A percentile compares a stretch with the other conserved stretches of the same genome.
phyloP scores from a whole-genome alignment of 495 filamentous ascomycete genomes.

The Daldinia loculata region DNA sequence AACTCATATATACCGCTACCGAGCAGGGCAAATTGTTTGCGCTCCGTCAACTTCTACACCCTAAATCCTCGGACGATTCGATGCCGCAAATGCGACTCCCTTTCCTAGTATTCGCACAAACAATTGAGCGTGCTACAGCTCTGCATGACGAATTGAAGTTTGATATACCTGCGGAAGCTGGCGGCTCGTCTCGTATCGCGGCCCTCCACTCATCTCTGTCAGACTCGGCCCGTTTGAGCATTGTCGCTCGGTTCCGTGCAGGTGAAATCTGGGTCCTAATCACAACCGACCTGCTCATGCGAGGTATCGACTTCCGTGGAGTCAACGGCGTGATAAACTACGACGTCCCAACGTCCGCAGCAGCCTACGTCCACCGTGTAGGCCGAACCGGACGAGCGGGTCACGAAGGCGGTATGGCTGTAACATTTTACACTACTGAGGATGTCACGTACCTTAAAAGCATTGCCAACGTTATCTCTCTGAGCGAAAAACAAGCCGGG shows the following conservation, averaged over 20 bases:
- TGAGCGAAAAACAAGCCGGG: constrained; percentile 74
- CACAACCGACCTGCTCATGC: constrained; percentile 89
- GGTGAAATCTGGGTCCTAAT: constrained; percentile 97
- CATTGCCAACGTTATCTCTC: constrained; percentile 90
- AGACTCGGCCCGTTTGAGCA: constrained; percentile 73
- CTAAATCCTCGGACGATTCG: constrained; percentile 62
- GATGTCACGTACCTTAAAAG: constrained; percentile 90
- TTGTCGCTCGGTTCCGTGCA: constrained; percentile 89
- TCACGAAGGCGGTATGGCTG: constrained; percentile 85
- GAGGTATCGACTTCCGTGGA: constrained; percentile 91
- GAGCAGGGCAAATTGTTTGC: constrained; percentile 94
- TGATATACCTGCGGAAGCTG: constrained; percentile 89
- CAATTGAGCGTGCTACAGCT: constrained; percentile 86
- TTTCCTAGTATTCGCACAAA: constrained; percentile 94
- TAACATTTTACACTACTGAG: constrained; percentile 94
- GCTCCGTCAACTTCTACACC: constrained; percentile 89
- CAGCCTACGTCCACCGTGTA: constrained; percentile 91
- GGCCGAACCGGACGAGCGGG: constrained; percentile 92
- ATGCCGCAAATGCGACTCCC: constrained; percentile 77
- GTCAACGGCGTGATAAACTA: constrained; percentile 97
- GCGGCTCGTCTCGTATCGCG: constrained; percentile 84
- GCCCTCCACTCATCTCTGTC: constrained; percentile 89
- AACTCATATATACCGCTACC: constrained; percentile 87
- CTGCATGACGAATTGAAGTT: constrained; percentile 91
- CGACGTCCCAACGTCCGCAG: constrained; percentile 88